A percentile compares a stretch with the other conserved stretches of the same genome.
These are phyloP conservation scores for Closterium sp. DNA, from an alignment of 139 green algal species.

Conservation along the genomic window DNA sequence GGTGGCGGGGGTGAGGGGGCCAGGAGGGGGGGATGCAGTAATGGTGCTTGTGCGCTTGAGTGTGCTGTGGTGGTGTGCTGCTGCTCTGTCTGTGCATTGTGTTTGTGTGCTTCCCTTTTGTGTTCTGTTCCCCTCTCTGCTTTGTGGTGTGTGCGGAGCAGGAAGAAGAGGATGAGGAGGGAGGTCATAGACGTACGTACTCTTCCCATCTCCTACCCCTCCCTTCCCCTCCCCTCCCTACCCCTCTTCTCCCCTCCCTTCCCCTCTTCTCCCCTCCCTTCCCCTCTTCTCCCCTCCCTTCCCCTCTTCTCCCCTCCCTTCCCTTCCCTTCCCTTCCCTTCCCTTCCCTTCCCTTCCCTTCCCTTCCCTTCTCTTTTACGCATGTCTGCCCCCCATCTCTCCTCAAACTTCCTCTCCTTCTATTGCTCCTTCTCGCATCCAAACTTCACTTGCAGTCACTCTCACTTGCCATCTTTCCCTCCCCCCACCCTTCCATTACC, in stretches of 20 bases:
- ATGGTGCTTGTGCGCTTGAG: neutral
- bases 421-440: too few relatives aligned
- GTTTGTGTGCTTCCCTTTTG: too few relatives aligned
- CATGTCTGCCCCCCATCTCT: too few relatives aligned
- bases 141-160: neutral
- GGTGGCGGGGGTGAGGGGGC: too few relatives aligned
- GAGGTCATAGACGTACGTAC: neutral
- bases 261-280: neutral
- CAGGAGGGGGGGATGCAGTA: neutral
- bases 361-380: neutral
- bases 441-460: too few relatives aligned
- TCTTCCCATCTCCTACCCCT: neutral
- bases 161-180: neutral
- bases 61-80: neutral
- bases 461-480: neutral
- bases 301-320: neutral
- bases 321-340: neutral
- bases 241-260: neutral
- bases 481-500: neutral
- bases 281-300: neutral
- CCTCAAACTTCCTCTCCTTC: too few relatives aligned
- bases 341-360: neutral
- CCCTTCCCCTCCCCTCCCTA: neutral
- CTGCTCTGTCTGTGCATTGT: too few relatives aligned
- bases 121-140: neutral